Base-by-base conservation (phyloP, 192 early-diverging fungal genomes). In the Coemansia sp. region DNA sequence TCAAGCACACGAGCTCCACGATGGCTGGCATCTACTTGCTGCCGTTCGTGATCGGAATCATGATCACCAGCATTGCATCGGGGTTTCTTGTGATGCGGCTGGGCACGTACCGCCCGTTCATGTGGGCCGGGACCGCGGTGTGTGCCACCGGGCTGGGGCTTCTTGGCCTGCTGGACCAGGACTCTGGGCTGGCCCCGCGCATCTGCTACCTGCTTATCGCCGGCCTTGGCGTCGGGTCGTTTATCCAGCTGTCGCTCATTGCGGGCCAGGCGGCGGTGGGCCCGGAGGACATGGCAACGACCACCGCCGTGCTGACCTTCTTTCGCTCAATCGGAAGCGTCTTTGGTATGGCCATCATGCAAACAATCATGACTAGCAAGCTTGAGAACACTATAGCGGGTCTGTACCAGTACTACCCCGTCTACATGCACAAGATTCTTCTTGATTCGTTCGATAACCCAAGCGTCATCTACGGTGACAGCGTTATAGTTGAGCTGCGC, bases 171-270 rank as follows among this genome's bases (percentile, higher is more conserved):
- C 68, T 92, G 31, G 37, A 74, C 23, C 70, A 66, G 20, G 71
- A 81, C 20, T 82, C 87, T 13, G 64, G 59, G 8, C 42, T 74
- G 55, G 89, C 82, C 7, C 48, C 73, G 59, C 81, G 86, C 29
- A 86, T 90, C 59, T 82, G 88, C 39, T 93, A 74, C 66, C 70
- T 92, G 63, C 63, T 94, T 18, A 74, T 94, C 42, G 63, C 86
- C n/a, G 94, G 93, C 15, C 25, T 88, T 12, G 94, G 96, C 12
- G 62, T 89, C 7, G 94, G 96, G 20, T 67, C 84, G 23, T 85
- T 87, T 55, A 84, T 94, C 68, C 94, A 94, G 79, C 86, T 87
- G 2, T 79, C 87, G 49, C 70, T 93, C 28, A 79, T 93, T 15
- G 90, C 85, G 6, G 84, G 85, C 31, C 93, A 95, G 81, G 84